phyloP scores from a whole-genome alignment of 2,329 filamentous ascomycete species.

The Myotisia sp. region DNA sequence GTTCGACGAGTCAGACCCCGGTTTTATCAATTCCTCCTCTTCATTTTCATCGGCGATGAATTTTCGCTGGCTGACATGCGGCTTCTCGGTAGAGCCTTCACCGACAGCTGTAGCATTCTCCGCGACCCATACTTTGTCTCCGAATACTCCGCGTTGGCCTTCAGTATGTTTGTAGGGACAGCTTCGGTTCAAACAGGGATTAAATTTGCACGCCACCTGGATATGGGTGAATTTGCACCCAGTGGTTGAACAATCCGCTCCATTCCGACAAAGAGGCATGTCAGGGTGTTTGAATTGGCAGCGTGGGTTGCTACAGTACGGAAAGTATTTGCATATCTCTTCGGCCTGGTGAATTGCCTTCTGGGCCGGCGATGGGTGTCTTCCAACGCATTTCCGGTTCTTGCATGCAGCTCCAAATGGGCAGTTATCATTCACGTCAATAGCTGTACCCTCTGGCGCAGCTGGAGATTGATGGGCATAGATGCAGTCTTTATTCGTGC shows the following conservation, averaged over 20 bases:
- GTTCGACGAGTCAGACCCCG: slow-evolving; percentile 19
- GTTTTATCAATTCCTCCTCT: slow-evolving; percentile 53
- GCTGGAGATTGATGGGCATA: slow-evolving; percentile 92
- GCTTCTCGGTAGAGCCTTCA: slow-evolving; percentile 25
- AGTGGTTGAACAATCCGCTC: slow-evolving; percentile 65
- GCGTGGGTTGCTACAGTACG: slow-evolving; percentile 73
- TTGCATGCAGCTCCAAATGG: slow-evolving; percentile 83
- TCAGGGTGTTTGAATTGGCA: slow-evolving; percentile 83
- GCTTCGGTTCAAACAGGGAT: slow-evolving; percentile 74
- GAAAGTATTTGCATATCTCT: slow-evolving; percentile 80
- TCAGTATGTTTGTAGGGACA: slow-evolving; percentile 85
- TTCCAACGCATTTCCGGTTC: slow-evolving; percentile 82
- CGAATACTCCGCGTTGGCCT: slow-evolving; percentile 71
- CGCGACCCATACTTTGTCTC: slow-evolving; percentile 83
- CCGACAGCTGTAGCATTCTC: slow-evolving; percentile 28
- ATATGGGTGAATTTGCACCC: slow-evolving; percentile 86
- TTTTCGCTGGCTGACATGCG: slow-evolving; percentile 75
- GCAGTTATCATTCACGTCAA: slow-evolving; percentile 72
- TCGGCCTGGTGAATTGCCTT: slow-evolving; percentile 65
- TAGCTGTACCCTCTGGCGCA: slow-evolving; percentile 58
- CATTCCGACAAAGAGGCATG: slow-evolving; percentile 80
- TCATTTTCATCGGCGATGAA: slow-evolving; percentile 57
- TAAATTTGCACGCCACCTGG: slow-evolving; percentile 74
- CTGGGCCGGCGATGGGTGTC: slow-evolving; percentile 81
- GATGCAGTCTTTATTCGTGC: slow-evolving; percentile 76